Evolutionary conservation across 768 basidiomycete species (phyloP).

Genomic region (Gelatoporia subvermispora): DNA sequence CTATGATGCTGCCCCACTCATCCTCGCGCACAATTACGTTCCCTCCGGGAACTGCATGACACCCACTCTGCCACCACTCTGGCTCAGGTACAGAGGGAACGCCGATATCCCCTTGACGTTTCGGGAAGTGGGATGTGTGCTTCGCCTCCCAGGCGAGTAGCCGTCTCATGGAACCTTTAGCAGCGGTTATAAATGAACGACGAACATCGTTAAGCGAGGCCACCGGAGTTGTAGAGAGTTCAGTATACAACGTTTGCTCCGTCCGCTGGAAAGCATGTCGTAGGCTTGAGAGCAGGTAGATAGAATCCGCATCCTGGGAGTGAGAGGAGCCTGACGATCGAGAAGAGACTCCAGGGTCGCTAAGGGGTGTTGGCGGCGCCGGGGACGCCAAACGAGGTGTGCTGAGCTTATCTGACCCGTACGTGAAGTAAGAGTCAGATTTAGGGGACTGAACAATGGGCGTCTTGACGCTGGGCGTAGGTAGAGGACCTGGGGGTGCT

Average conservation of each 20-base stretch:
- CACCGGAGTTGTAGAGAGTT: conserved; percentile 44
- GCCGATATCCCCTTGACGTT: conserved; percentile 1
- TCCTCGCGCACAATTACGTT: conserved; percentile 63
- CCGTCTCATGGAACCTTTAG: conserved; percentile 48
- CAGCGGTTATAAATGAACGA: conserved; percentile 48
- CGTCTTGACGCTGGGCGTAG: background rate
- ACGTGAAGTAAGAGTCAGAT: background rate
- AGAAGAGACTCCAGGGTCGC: conserved; percentile 6
- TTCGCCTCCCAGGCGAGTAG: conserved; percentile 62
- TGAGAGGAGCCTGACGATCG: conserved; percentile 7
- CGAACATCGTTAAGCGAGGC: conserved; percentile 58
- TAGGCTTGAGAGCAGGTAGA: conserved; percentile 41
- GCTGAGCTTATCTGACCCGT: background rate
- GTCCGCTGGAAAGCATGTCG: conserved; percentile 53
- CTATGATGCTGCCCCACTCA: conserved; percentile 77
- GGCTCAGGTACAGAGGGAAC: conserved; percentile 34
- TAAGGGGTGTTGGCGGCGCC: background rate
- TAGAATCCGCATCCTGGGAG: conserved; percentile 21
- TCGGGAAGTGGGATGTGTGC: conserved; percentile 37
- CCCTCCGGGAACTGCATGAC: conserved; percentile 62
- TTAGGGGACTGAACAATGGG: background rate
- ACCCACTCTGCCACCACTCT: conserved; percentile 59
- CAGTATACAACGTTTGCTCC: conserved; percentile 55
- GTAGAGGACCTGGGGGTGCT: background rate
- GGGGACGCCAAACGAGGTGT: conserved; percentile 6